A percentile compares a stretch with the other conserved stretches of the same genome.
Evolutionary conservation across 306 rosid species (phyloP).

Genomic region (Quercus suber): DNA sequence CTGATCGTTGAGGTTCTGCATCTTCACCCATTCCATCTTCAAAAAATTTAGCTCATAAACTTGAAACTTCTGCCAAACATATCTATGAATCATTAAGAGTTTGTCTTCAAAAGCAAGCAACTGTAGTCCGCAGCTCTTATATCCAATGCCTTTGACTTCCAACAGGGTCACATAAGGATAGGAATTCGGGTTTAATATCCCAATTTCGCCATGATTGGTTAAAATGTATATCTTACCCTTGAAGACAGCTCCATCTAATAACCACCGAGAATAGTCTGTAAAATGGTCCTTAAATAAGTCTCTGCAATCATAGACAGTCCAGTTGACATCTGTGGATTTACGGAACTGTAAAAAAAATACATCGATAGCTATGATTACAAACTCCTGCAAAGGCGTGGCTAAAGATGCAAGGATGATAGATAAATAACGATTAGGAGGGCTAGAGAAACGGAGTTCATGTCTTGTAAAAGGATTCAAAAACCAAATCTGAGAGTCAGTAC

Average conservation of each 20-base stretch:
- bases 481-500: not conserved
- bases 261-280: not conserved
- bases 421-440: not conserved
- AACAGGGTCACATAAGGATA: not conserved
- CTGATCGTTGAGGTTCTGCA: not conserved
- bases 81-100: not conserved
- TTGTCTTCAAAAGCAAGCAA: not conserved
- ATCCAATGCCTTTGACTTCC: not conserved
- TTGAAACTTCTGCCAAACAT: not conserved
- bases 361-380: not conserved
- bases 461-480: not conserved
- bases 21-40: not conserved
- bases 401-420: not conserved
- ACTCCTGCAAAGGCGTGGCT: not conserved
- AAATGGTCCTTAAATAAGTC: not conserved
- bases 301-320: not conserved
- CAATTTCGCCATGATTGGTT: not conserved
- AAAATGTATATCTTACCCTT: not conserved
- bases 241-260: not conserved
- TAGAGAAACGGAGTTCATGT: not conserved
- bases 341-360: not conserved
- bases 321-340: not conserved
- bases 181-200: not conserved
- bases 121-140: not conserved
- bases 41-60: not conserved